Percentiles rank a stretch among this genome's conserved stretches.
These are phyloP conservation scores for Linanthus parryae DNA, from an alignment of 148 eudicot genomes.

Conservation along the genomic window DNA sequence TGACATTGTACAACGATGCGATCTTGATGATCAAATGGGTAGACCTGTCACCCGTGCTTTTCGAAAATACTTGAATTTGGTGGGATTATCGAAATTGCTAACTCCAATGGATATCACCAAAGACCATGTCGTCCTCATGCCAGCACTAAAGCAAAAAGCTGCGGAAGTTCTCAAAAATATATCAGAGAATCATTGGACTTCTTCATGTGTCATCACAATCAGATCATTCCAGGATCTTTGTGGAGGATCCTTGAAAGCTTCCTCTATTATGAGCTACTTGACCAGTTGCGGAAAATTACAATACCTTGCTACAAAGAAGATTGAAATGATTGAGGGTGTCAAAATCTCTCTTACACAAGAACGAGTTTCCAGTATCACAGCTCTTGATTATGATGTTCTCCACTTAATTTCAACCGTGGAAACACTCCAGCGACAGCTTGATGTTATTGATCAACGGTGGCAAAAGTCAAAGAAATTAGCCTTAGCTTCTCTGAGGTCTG, in stretches of 20 bases:
- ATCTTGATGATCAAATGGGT: slow-evolving; percentile 43
- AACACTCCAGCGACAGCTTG: slow-evolving; percentile 72
- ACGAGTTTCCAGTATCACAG: slow-evolving; percentile 37
- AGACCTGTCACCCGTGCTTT: slow-evolving; percentile 40
- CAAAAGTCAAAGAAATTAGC: slow-evolving; percentile 58
- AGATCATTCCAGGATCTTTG: slow-evolving; percentile 53
- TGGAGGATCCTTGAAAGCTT: slow-evolving; percentile 45
- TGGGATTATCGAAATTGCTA: slow-evolving; percentile 28
- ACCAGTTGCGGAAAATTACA: slow-evolving; percentile 50
- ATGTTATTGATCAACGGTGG: slow-evolving; percentile 55
- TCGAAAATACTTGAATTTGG: slow-evolving; percentile 28
- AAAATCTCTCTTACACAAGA: slow-evolving; percentile 62
- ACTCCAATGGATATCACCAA: slow-evolving; percentile 23
- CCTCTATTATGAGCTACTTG: slow-evolving; percentile 60
- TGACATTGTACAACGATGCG: slow-evolving; percentile 32
- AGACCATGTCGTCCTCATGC: slow-evolving; percentile 43
- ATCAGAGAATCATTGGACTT: slow-evolving; percentile 68
- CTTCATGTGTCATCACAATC: slow-evolving; percentile 69
- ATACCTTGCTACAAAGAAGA: slow-evolving; percentile 34
- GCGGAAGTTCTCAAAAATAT: slow-evolving; percentile 34
- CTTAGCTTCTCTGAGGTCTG: slow-evolving; percentile 52
- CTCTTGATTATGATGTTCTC: slow-evolving; percentile 55
- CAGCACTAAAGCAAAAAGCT: slow-evolving; percentile 54
- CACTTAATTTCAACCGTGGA: slow-evolving; percentile 76
- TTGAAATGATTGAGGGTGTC: slow-evolving; percentile 72